Evolutionary conservation across 2,329 filamentous ascomycete species (phyloP), one percentile per base, ranked within the genome.

Genomic region (Diatrype stigma): DNA sequence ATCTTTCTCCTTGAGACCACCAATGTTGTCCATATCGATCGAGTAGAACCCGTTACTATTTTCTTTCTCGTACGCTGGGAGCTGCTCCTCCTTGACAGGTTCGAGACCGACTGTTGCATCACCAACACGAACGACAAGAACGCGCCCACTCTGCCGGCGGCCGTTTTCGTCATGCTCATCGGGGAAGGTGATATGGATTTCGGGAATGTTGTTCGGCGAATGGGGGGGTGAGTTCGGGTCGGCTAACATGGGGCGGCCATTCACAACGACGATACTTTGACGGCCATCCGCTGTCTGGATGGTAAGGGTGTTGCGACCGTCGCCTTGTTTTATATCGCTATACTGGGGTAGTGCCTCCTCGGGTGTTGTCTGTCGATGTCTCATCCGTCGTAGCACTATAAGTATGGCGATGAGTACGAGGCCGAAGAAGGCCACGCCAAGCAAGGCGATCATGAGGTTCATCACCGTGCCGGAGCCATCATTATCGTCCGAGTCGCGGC

Each of bases 141-240:
- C 91, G 30, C 92, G 85, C 32, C 93, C 93, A 59, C 87, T 90
- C 74, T 88, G 88, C 62, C 81, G 80, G 70, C 85, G 90, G 60
- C 93, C 93, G 49, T 82, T 76, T 60, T 90, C 89, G 66, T 96
- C 92, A 61, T 95, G 86, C 76, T 97, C 94, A 63, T 95, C 90
- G 16, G 94, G 94, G 77, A 99, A 97, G 34, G 94, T 97, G 70
- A 99, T 96, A 72, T 92, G 90, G 64, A 99, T 99, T 74, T 97
- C 89, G 19, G 94, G 94, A 26, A 97, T 81, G 59, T 88, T 87
- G 70, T 83, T 89, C n/a, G 88, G 86, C 44, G 87, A 89, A 62
- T 87, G 76, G 21, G 92, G 89, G 16, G 90, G 86, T 56, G 84
- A 87, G 53, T 80, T 77, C 30, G 89, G 87, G 71, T 89, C 89